phyloP scores from a whole-genome alignment of 495 filamentous ascomycete species.

The Penicillium fimorum region DNA sequence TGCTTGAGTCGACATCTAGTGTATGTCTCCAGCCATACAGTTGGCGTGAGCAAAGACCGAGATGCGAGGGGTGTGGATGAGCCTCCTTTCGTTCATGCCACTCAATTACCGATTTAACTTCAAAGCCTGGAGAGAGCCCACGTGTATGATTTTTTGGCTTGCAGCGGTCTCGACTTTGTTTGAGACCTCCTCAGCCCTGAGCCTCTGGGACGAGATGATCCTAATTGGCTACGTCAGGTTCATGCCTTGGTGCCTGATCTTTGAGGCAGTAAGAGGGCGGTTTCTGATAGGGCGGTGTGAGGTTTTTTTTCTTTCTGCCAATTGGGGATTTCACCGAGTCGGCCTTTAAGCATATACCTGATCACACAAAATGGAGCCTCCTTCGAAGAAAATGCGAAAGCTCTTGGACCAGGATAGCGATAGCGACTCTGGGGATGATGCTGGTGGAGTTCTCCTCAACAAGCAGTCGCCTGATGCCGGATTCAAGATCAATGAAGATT shows the following conservation, averaged over 20 bases:
- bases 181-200: conserved; percentile 9
- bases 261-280: conserved; percentile 10
- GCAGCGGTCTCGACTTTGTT: conserved; percentile 3
- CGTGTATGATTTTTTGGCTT: conserved; percentile 13
- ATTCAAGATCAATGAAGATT: conserved; percentile 88
- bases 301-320: conserved; percentile 38
- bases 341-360: conserved; percentile 1
- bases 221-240: conserved; percentile 47
- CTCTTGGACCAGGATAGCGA: conserved; percentile 52
- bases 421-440: conserved; percentile 56
- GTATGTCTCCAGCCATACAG: conserved; percentile 43
- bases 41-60: conserved; percentile 25
- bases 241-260: conserved; percentile 25
- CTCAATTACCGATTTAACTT: conserved; percentile 8
- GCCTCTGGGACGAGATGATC: conserved; percentile 21
- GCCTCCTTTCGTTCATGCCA: not conserved
- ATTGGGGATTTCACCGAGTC: conserved; percentile 11
- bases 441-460: conserved; percentile 43
- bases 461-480: conserved; percentile 31
- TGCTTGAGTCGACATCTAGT: conserved; percentile 50
- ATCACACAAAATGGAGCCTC: conserved; percentile 40
- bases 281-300: conserved; percentile 21
- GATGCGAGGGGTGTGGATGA: conserved; percentile 6
- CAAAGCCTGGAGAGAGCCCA: conserved; percentile 18
- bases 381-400: conserved; percentile 46